Evolutionary conservation across 257 asterid genomes (phyloP).

Genomic region (Avicennia marina): DNA sequence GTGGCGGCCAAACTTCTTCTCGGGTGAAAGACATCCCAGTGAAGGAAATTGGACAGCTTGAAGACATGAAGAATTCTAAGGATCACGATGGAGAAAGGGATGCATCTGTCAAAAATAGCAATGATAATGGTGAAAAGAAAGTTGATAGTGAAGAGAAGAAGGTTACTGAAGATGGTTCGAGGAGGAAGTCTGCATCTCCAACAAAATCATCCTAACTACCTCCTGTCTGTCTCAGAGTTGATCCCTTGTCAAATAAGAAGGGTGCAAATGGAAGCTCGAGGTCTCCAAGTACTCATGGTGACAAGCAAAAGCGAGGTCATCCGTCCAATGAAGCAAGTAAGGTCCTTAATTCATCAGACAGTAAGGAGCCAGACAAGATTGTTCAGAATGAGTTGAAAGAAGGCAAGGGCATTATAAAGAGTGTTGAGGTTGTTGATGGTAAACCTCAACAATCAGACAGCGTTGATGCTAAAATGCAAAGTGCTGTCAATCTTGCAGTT

Average conservation of each 20-base stretch:
- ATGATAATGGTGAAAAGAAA: slow-evolving; percentile 20
- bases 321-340: slow-evolving; percentile 17
- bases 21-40: slow-evolving; percentile 38
- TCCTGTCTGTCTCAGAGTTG: slow-evolving; percentile 78
- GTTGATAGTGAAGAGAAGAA: slow-evolving; percentile 16
- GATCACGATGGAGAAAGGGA: slow-evolving; percentile 11
- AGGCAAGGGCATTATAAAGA: slow-evolving; percentile 20
- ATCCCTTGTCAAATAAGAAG: slow-evolving; percentile 56
- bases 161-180: slow-evolving; percentile 17
- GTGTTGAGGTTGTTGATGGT: slow-evolving; percentile 37
- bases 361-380: slow-evolving; percentile 2
- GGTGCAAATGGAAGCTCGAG: slow-evolving; percentile 34
- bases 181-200: slow-evolving; percentile 31
- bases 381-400: slow-evolving; percentile 19
- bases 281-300: slow-evolving; percentile 46
- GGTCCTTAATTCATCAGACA: background rate
- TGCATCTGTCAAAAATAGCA: slow-evolving; percentile 9
- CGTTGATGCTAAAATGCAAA: background rate
- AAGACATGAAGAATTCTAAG: slow-evolving; percentile 4
- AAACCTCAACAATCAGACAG: slow-evolving; percentile 8
- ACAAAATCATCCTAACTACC: slow-evolving; percentile 55
- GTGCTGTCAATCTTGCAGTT: background rate
- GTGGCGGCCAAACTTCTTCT: background rate
- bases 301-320: slow-evolving; percentile 20
- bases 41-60: slow-evolving; percentile 32